A percentile compares a stretch with the other conserved stretches of the same genome.
These are phyloP conservation scores for Jackrogersella minutella DNA, from an alignment of 495 filamentous ascomycete genomes.

Conservation along the genomic window DNA sequence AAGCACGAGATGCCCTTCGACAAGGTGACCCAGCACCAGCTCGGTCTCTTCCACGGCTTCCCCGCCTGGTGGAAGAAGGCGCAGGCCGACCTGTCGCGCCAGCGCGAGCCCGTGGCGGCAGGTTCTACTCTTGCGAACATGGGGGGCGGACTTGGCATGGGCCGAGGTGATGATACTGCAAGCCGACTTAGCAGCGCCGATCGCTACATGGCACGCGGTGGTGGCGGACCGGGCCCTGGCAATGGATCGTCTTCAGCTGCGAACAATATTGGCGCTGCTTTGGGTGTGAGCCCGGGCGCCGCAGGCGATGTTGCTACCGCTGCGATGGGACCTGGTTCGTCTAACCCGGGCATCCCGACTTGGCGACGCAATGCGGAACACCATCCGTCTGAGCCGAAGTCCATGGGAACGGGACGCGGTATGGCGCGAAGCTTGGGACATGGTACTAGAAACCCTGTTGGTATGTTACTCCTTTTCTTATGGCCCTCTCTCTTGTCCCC, in stretches of 20 bases:
- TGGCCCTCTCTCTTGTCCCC: not conserved
- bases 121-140: no score
- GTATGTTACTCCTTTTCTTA: slow-evolving; percentile 1
- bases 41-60: slow-evolving; percentile 67
- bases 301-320: not conserved
- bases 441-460: slow-evolving; percentile 3
- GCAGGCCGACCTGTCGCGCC: slow-evolving; percentile 52
- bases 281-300: not conserved
- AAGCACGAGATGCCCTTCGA: slow-evolving; percentile 86
- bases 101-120: slow-evolving; percentile 26
- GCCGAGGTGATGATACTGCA: not conserved
- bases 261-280: not conserved
- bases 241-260: not conserved
- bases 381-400: slow-evolving; percentile 15
- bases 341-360: not conserved
- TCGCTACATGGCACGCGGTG: slow-evolving; percentile 6
- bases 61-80: slow-evolving; percentile 62
- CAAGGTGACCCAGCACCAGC: slow-evolving; percentile 60
- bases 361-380: slow-evolving; percentile 26
- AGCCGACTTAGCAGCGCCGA: not conserved
- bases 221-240: not conserved
- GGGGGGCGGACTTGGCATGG: no score
- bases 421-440: not conserved
- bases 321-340: not conserved
- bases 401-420: slow-evolving; percentile 2